Percentiles rank a stretch among this genome's conserved stretches.
Conservation (phyloP, 2,329 filamentous ascomycete species). For the Colletotrichum sp. region DNA sequence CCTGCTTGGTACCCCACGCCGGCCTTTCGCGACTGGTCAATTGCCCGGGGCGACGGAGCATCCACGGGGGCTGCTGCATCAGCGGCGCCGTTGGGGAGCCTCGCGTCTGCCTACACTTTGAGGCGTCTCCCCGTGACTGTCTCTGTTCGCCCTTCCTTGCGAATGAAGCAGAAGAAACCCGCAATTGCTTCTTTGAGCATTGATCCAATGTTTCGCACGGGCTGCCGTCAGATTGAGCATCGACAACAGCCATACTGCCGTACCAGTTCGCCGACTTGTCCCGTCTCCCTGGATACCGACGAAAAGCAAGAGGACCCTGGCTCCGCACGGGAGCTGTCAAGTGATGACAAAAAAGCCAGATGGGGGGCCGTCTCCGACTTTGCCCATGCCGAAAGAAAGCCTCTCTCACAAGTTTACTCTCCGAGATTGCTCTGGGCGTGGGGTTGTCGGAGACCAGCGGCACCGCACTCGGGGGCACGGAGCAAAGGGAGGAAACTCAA, state of each 20-base stretch:
- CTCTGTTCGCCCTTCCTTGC: neutral
- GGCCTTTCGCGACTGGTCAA: neutral
- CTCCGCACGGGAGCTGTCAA: neutral
- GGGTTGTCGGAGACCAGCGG: conserved; percentile 5
- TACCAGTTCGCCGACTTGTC: neutral
- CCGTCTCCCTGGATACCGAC: conserved; percentile 10
- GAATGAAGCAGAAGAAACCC: neutral
- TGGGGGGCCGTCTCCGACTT: neutral
- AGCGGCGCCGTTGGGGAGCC: neutral
- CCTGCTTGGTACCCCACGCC: neutral
- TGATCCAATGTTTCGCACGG: neutral
- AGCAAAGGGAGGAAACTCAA: neutral
- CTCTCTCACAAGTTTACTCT: neutral
- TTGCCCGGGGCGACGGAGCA: conserved; percentile 8
- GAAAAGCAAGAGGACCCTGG: neutral
- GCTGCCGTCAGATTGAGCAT: neutral
- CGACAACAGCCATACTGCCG: neutral
- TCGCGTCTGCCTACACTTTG: neutral
- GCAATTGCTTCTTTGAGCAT: neutral
- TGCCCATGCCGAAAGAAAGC: conserved; percentile 3
- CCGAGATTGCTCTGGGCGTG: neutral
- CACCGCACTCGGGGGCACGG: conserved; percentile 3
- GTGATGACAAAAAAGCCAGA: neutral
- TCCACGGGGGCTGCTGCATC: neutral
- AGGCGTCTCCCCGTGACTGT: neutral